These are phyloP conservation scores for Picea abies DNA, from an alignment of 83 land plant genomes.

Conservation along the genomic window DNA sequence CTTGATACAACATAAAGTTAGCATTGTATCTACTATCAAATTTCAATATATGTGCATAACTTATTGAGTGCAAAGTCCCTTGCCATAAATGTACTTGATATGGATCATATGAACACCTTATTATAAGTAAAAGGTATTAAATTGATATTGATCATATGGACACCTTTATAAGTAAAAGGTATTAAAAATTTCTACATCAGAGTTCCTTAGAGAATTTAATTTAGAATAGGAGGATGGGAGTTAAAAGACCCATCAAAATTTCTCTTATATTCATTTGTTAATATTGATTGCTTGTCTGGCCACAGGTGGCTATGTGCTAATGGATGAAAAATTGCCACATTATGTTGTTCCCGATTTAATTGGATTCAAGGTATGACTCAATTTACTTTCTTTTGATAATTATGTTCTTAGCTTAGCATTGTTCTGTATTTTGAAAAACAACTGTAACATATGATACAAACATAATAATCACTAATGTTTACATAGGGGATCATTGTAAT, in stretches of 20 bases:
- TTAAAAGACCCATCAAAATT: not conserved
- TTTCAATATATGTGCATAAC: not conserved
- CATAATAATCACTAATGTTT: too few species aligned
- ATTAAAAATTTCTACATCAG: not conserved
- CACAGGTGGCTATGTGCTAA: slow-evolving; percentile 71
- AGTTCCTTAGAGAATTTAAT: not conserved
- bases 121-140: not conserved
- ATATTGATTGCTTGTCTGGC: not conserved
- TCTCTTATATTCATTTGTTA: not conserved
- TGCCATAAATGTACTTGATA: not conserved
- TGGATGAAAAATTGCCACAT: slow-evolving; percentile 60
- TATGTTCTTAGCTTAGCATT: too few species aligned
- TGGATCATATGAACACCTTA: not conserved
- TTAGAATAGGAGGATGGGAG: not conserved
- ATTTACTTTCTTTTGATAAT: not conserved
- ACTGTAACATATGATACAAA: too few species aligned
- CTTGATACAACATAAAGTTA: not conserved
- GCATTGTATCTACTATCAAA: not conserved
- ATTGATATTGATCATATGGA: too few species aligned
- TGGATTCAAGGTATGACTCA: slow-evolving; percentile 54
- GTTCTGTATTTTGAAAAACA: too few species aligned
- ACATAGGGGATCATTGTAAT: too few species aligned
- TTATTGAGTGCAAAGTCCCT: not conserved
- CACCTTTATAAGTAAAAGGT: too few species aligned
- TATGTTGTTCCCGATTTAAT: slow-evolving; percentile 74